Conservation (phyloP, 257 asterid species). For the Cinchona pubescens region DNA sequence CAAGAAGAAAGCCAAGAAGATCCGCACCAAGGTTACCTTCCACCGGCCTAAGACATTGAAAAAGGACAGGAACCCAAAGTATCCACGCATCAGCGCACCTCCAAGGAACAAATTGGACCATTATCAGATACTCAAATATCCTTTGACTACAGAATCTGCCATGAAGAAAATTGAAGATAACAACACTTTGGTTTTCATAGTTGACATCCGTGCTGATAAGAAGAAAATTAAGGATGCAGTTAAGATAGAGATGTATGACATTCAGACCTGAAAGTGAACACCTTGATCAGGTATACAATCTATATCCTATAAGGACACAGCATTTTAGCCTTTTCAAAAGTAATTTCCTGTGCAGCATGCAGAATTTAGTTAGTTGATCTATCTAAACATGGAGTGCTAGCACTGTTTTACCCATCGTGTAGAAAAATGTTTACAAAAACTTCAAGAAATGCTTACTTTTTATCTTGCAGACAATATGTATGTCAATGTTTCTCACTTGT, state of each 20-base stretch:
- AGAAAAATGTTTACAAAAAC: neutral
- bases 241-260: constrained; percentile 41
- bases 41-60: constrained; percentile 39
- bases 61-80: constrained; percentile 34
- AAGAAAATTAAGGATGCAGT: constrained; percentile 41
- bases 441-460: neutral
- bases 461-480: too few species aligned
- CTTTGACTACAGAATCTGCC: constrained; percentile 41
- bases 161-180: constrained; percentile 43
- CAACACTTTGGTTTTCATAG: constrained; percentile 39
- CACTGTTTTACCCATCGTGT: neutral
- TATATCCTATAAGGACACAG: neutral
- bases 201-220: constrained; percentile 40
- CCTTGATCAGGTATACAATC: constrained; percentile 33
- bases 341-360: neutral
- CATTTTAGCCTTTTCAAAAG: neutral
- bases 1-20: constrained; percentile 34
- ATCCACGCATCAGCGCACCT: constrained; percentile 38
- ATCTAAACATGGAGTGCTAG: neutral
- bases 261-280: constrained; percentile 41
- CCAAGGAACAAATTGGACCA: constrained; percentile 38
- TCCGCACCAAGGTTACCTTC: constrained; percentile 41
- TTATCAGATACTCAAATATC: constrained; percentile 35
- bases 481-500: neutral
- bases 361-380: neutral